A percentile compares a stretch with the other conserved stretches of the same genome.
Evolutionary conservation across 768 basidiomycete species (phyloP).

Genomic region (Suillus variegatus): DNA sequence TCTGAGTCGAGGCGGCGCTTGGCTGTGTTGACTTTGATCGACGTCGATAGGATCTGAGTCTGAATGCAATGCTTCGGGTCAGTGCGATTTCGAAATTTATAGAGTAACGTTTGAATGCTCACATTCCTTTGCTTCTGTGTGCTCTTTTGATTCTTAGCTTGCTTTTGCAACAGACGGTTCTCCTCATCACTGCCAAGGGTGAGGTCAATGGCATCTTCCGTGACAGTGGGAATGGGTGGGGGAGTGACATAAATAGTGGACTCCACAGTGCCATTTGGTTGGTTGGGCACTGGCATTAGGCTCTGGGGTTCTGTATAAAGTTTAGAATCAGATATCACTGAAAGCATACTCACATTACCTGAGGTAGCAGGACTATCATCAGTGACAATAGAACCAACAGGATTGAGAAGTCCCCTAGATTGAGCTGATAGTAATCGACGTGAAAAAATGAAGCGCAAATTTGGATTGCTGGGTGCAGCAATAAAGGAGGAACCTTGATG

Average conservation of each 20-base stretch:
- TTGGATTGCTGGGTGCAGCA: neutral
- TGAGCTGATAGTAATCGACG: neutral
- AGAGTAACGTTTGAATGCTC: neutral
- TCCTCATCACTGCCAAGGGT: neutral
- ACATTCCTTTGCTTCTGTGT: neutral
- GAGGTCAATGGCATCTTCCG: neutral
- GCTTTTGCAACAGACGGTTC: neutral
- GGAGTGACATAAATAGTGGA: neutral
- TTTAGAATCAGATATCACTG: neutral
- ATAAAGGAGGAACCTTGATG: neutral
- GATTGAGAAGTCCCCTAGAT: neutral
- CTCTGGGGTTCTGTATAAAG: neutral
- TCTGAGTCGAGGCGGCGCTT: neutral
- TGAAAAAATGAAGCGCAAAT: neutral
- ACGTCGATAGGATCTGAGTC: neutral
- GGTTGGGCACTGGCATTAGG: neutral
- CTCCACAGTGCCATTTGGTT: neutral
- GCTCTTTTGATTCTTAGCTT: neutral
- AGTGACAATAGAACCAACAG: neutral
- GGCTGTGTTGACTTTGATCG: neutral
- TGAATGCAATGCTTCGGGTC: neutral
- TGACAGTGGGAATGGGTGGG: neutral
- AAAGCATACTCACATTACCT: neutral
- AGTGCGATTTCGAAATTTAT: neutral
- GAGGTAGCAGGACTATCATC: neutral